Percentiles rank a stretch among this genome's conserved stretches.
Evolutionary conservation across 1,284 basidiomycete species (phyloP).

Genomic region (Hymenochaete sp.): DNA sequence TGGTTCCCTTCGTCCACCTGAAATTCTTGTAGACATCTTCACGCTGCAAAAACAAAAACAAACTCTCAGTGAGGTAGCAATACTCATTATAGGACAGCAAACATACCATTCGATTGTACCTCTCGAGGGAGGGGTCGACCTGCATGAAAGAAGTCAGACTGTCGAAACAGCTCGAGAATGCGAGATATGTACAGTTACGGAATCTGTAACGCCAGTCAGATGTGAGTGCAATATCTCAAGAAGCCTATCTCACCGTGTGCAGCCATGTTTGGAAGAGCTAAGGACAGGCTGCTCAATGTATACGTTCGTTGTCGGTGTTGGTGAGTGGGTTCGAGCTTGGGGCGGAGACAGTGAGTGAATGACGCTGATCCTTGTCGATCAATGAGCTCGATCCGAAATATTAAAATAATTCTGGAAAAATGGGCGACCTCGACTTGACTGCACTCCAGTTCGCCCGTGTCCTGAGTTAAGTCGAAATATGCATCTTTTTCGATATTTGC

Average conservation of each 20-base stretch:
- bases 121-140: slow-evolving; percentile 74
- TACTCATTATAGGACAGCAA: slow-evolving; percentile 4
- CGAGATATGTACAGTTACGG: slow-evolving; percentile 23
- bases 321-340: no score
- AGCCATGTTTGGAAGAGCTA: slow-evolving; percentile 30
- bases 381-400: no score
- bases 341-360: no score
- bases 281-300: neutral
- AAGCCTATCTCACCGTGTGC: slow-evolving; percentile 36
- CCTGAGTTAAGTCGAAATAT: no score
- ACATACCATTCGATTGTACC: slow-evolving; percentile 70
- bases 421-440: no score
- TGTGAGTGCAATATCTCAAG: neutral
- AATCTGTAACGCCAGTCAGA: slow-evolving; percentile 19
- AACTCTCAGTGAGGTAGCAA: slow-evolving; percentile 13
- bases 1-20: slow-evolving; percentile 60
- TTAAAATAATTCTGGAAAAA: no score
- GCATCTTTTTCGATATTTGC: no score
- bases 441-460: no score
- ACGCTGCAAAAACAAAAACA: slow-evolving; percentile 44
- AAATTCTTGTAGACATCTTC: slow-evolving; percentile 76
- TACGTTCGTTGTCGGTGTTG: no score
- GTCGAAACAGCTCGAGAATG: slow-evolving; percentile 9
- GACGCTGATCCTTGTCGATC: no score
- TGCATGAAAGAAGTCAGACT: slow-evolving; percentile 27